Percentiles rank a stretch among this genome's conserved stretches.
These are phyloP conservation scores for Zelopaecilomyces penicillatus DNA, from an alignment of 2,329 filamentous ascomycete species.

Conservation along the genomic window DNA sequence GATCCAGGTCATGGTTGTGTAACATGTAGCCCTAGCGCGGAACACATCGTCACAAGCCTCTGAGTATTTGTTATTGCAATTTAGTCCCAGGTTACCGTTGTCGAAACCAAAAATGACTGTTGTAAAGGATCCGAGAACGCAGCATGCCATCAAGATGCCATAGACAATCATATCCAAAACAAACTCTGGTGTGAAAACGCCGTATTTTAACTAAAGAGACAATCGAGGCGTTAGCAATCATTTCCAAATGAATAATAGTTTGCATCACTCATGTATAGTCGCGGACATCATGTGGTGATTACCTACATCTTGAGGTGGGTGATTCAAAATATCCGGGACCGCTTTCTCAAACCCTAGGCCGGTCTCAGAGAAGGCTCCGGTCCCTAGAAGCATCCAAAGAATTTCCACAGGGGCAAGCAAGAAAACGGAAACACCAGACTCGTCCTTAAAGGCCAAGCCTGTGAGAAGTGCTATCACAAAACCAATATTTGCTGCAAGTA, in stretches of 20 bases:
- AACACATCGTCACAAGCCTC: conserved; percentile 49
- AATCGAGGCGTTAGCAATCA: no score
- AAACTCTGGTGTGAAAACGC: conserved; percentile 58
- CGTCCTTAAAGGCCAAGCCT: conserved; percentile 61
- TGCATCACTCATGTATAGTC: no score
- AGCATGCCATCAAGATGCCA: conserved; percentile 54
- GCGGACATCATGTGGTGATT: no score
- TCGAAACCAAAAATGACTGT: conserved; percentile 48
- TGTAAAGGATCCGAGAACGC: conserved; percentile 48
- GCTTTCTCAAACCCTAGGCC: conserved; percentile 63
- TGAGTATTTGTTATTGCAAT: conserved; percentile 49
- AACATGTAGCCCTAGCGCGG: conserved; percentile 56
- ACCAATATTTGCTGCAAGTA: conserved; percentile 58
- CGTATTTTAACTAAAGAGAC: conserved; percentile 19
- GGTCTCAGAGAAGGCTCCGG: conserved; percentile 62
- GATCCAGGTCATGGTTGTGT: conserved; percentile 60
- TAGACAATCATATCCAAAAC: conserved; percentile 55
- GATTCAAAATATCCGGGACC: conserved; percentile 55
- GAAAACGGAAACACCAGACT: conserved; percentile 55
- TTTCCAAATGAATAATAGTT: no score
- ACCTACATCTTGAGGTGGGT: conserved; percentile 53
- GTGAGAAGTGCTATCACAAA: conserved; percentile 59
- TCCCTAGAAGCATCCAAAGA: conserved; percentile 68
- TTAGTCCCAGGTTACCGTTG: conserved; percentile 46
- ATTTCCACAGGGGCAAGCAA: conserved; percentile 63